Evolutionary conservation across 139 green algal species (phyloP), one percentile per base, ranked within the genome.

Genomic region (Gonium pectorale): DNA sequence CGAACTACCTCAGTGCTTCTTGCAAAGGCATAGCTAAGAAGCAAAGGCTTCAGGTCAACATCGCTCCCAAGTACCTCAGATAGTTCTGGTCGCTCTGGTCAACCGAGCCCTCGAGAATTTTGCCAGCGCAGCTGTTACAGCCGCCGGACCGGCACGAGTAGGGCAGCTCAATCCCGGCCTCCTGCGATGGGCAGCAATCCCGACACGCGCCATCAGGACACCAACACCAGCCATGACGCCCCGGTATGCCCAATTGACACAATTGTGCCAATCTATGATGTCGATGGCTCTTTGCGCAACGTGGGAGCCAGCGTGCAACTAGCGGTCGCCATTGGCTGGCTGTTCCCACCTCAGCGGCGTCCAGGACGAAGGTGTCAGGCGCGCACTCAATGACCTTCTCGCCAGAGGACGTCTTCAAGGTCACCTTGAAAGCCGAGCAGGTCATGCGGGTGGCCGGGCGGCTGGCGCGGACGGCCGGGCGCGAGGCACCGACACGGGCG

Each of bases 161-260:
- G 69, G 94, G 94, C 67, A 97, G 92, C 78, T 96, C 94, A 40
- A 97, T 79, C 62, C 93, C 94, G 35, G 90, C 93, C 89, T 96
- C 17, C 64, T 70, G 64, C 64, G 3, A 27, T n/a, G n/a, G n/a
- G n/a, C n/a, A n/a, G n/a, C n/a, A n/a, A n/a, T n/a, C n/a, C n/a
- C n/a, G n/a, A n/a, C n/a, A n/a, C n/a, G n/a, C n/a, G n/a, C n/a
- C n/a, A n/a, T n/a, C n/a, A n/a, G n/a, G n/a, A n/a, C n/a, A n/a
- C n/a, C n/a, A n/a, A n/a, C n/a, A n/a, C n/a, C n/a, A n/a, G n/a
- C n/a, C n/a, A n/a, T n/a, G n/a, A n/a, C n/a, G n/a, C n/a, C n/a
- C n/a, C n/a, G n/a, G n/a, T n/a, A n/a, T n/a, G n/a, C n/a, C n/a
- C n/a, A n/a, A n/a, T n/a, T n/a, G n/a, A n/a, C n/a, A n/a, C n/a